Percentiles rank a stretch among this genome's conserved stretches.
phyloP scores from a whole-genome alignment of 352 stramenopile species.

The Pythium phragmiticola region DNA sequence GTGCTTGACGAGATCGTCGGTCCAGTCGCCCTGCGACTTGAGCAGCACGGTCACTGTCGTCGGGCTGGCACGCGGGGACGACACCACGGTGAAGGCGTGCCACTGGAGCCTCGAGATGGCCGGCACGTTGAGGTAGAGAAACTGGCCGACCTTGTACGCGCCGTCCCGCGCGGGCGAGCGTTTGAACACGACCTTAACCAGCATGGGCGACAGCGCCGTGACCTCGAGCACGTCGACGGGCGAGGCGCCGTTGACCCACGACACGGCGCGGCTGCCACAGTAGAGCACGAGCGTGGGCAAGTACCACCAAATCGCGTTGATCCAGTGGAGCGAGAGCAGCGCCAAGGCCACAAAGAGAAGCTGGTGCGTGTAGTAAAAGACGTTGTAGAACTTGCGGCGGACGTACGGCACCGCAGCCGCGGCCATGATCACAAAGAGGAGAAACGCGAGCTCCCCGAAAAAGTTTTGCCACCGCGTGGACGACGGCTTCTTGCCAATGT shows the following conservation, averaged over 20 bases:
- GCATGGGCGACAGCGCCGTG: conserved; percentile 20
- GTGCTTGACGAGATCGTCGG: conserved; percentile 30
- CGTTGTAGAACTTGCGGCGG: conserved; percentile 39
- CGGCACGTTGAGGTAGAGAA: conserved; percentile 50
- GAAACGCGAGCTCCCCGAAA: conserved; percentile 38
- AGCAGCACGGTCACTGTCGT: conserved; percentile 37
- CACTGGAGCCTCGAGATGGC: conserved; percentile 52
- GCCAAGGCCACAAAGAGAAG: conserved; percentile 35
- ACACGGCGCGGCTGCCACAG: conserved; percentile 34
- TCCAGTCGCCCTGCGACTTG: conserved; percentile 50
- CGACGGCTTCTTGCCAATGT: conserved; percentile 17
- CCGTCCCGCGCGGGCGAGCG: conserved; percentile 18
- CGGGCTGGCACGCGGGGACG: conserved; percentile 30
- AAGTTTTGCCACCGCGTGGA: conserved; percentile 38
- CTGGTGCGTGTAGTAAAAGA: conserved; percentile 49
- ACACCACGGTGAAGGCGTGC: conserved; percentile 52
- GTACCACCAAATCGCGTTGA: conserved; percentile 35
- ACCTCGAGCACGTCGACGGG: conserved; percentile 34
- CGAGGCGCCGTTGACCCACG: conserved; percentile 22
- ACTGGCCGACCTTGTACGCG: conserved; percentile 38
- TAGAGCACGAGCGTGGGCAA: conserved; percentile 41
- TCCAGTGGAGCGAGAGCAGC: conserved; percentile 42
- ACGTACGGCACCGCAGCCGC: conserved; percentile 37
- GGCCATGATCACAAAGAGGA: conserved; percentile 37
- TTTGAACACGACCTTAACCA: conserved; percentile 42